phyloP scores from a whole-genome alignment of 192 early-diverging fungal species.

The Obelidium mucronatum region DNA sequence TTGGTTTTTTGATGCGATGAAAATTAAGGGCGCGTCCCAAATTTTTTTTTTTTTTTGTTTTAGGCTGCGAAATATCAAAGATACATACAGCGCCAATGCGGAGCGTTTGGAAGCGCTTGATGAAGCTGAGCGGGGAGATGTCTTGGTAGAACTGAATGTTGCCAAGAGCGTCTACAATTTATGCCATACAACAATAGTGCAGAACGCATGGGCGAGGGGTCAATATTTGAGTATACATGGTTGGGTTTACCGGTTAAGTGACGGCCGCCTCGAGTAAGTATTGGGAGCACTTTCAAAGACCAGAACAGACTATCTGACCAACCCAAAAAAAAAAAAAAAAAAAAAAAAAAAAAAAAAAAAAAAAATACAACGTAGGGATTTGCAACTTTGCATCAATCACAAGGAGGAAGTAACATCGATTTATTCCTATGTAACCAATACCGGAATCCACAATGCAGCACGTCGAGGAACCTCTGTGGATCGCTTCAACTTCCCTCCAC shows the following conservation, averaged over 20 bases:
- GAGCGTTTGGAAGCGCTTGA: conserved; percentile 8
- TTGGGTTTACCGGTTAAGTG: conserved; percentile 53
- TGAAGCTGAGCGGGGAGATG: conserved; percentile 23
- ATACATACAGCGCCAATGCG: conserved; percentile 39
- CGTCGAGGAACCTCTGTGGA: conserved; percentile 8
- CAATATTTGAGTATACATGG: conserved; percentile 70
- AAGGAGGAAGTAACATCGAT: conserved; percentile 24
- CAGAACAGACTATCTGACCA: too few species aligned
- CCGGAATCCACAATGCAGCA: conserved; percentile 7
- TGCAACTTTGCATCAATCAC: conserved; percentile 33
- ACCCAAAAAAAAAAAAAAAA: too few species aligned
- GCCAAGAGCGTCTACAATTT: conserved; percentile 77
- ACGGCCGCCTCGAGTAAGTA: conserved; percentile 41
- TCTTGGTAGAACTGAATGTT: conserved; percentile 75
- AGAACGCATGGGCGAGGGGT: conserved; percentile 84
- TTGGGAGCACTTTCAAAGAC: not conserved
- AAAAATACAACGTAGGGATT: not conserved
- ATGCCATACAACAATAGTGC: conserved; percentile 81
- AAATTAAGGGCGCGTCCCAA: too few species aligned
- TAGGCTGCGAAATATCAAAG: conserved; percentile 46
- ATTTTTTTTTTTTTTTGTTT: too few species aligned
- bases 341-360: too few species aligned
- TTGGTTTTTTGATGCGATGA: not conserved
- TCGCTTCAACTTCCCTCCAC: too few species aligned
- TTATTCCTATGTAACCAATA: conserved; percentile 25